Evolutionary conservation across 371 early-diverging fungal species (phyloP), one percentile per base, ranked within the genome.

Genomic region (Lichtheimia corymbifera): DNA sequence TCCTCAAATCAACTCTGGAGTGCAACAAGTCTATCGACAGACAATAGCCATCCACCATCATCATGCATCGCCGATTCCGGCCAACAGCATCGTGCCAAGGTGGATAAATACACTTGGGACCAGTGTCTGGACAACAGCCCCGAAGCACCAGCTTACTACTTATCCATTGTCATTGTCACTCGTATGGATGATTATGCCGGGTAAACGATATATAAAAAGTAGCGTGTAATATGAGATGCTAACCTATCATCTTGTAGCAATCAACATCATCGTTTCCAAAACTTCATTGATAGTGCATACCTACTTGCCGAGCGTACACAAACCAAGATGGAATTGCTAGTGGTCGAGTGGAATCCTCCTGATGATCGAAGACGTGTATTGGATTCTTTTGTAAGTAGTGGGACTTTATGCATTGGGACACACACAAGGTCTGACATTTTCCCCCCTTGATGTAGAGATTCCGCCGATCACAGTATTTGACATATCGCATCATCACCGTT

Each of bases 171-270:
- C 52, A 67, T 78, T 61, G 79, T 78, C n/a, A 73, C 79, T 41
- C 73, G 79, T 6, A 75, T 73, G 75, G 79, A 78, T 56, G 71
- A 78, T 42, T 78, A 78, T 63, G 79, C 79, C 55, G 79, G 76
- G 76, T 76, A 76, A 62, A 12, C 2, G 14, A 13, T 7, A 47
- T 30, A 47, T 25, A n/a, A 35, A 13, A 18, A 35, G 30, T n/a
- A 50, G 9, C 15, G 2, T n/a, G 44, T 18, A 3, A n/a, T 15
- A 53, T 24, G 17, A 7, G 3, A 52, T 51, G 20, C 2, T 20
- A 5, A 18, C 11, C 40, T 50, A 43, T 44, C 14, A 24, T 42
- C 11, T 22, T n/a, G 61, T 28, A 75, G 77, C 20, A 70, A 73
- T 35, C 79, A 78, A 62, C 70, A 73, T 52, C 79, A 78, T 45